Percentiles rank a stretch among this genome's conserved stretches.
Conservation (phyloP, 768 basidiomycete species). For the Hygrocybe coccinea region DNA sequence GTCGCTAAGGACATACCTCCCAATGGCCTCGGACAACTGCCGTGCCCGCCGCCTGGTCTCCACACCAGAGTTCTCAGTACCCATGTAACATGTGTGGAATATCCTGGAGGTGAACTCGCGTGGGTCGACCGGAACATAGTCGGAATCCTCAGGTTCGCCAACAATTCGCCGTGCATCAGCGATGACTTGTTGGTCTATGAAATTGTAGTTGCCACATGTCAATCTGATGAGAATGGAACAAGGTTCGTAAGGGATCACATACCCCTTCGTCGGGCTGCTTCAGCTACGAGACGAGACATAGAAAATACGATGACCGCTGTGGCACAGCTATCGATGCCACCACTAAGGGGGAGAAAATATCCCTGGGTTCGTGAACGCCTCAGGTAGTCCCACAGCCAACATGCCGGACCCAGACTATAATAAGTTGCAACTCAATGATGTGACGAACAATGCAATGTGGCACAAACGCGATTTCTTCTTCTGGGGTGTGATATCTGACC, state of each 20-base stretch:
- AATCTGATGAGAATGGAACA: no score
- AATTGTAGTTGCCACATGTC: neutral
- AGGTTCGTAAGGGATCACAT: conserved; percentile 17
- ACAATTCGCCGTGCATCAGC: conserved; percentile 84
- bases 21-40: conserved; percentile 81
- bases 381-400: conserved; percentile 99
- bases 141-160: conserved; percentile 76
- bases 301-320: conserved; percentile 94
- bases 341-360: conserved; percentile 92
- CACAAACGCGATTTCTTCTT: conserved; percentile 96
- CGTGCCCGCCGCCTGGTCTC: conserved; percentile 88
- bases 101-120: conserved; percentile 80
- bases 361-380: conserved; percentile 90
- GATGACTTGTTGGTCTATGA: conserved; percentile 76
- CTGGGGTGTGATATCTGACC: conserved; percentile 76
- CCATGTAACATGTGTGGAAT: conserved; percentile 99
- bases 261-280: conserved; percentile 74
- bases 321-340: conserved; percentile 96
- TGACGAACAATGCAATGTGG: neutral
- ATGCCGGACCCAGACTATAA: conserved; percentile 88
- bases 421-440: neutral
- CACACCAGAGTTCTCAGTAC: conserved; percentile 87
- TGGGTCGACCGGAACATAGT: conserved; percentile 81
- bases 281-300: conserved; percentile 88
- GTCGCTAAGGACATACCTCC: conserved; percentile 51